Evolutionary conservation across 768 basidiomycete species (phyloP), one percentile per base, ranked within the genome.

Genomic region (Lentinula sp.): DNA sequence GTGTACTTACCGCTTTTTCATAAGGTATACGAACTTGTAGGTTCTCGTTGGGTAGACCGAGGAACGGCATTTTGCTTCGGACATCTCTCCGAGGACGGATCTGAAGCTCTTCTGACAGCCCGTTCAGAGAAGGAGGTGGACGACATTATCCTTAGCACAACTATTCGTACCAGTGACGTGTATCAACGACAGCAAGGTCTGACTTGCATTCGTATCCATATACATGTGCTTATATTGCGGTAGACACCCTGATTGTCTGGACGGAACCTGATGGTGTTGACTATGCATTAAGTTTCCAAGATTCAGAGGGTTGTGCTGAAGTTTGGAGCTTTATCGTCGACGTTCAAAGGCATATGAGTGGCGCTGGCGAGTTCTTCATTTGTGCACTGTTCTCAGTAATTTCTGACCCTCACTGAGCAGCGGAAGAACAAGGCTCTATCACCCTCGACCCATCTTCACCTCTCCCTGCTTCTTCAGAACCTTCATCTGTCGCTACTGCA

Each of bases 241-340:
- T 35, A 95, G 96, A 98, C 69, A 99, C 97, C 12, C 82, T 99
- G 52, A 98, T 99, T 66, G 96, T 98, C 18, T 99, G 97, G 97
- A 98, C 96, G 3, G 96, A 98, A 71, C 91, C 93, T 1, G 89
- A 92, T 64, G 92, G 93, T 33, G 86, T 90, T 41, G 97, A 99
- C 73, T 95, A 97, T 70, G 96, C 96, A 2, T 79, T 99, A 57
- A 96, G 94, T 67, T 99, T 99, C 67, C 96, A 98, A 70, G 96
- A 98, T 67, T 85, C 92, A 0, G 92, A 94, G 63, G 97, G 95
- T 35, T 99, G 96, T 66, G 81, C 87, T 36, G 95, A 98, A 77
- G 92, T 98, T 53, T 99, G 97, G 96, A 91, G 90, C 67, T 99
- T 98, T 72, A 96, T 99, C 66, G 76, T 83, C 63, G 93, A 96